Conservation (phyloP, 441 rosid genomes). For the Eutrema salsugineum region DNA sequence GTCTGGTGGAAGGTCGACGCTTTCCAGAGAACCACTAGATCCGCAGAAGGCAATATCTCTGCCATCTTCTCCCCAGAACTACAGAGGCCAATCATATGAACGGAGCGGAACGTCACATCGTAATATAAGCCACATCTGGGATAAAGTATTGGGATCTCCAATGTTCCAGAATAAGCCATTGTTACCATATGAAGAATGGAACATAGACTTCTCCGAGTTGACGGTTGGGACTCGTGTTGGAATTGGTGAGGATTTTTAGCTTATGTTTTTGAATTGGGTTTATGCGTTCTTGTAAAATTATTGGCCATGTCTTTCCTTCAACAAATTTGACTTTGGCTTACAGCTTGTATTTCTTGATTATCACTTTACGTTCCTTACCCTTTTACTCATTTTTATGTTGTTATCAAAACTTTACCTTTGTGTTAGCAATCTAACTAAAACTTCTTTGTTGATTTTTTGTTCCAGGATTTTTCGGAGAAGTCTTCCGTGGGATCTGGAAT, state of each 20-base stretch:
- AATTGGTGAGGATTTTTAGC: conserved; percentile 58
- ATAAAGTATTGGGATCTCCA: conserved; percentile 88
- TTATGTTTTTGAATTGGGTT: background rate
- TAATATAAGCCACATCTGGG: conserved; percentile 66
- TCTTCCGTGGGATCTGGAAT: conserved; percentile 95
- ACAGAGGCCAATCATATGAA: conserved; percentile 59
- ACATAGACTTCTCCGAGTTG: conserved; percentile 90
- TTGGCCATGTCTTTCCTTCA: background rate
- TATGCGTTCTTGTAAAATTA: background rate
- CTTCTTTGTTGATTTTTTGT: background rate
- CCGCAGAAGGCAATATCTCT: conserved; percentile 93
- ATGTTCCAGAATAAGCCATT: conserved; percentile 75
- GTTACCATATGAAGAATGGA: conserved; percentile 89
- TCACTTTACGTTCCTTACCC: background rate
- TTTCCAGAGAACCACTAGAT: conserved; percentile 52
- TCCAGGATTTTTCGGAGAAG: conserved; percentile 96
- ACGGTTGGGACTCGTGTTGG: conserved; percentile 98
- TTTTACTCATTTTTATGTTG: background rate
- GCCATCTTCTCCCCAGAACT: conserved; percentile 93
- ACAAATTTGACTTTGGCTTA: background rate
- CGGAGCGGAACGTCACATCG: conserved; percentile 51
- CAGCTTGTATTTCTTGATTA: background rate
- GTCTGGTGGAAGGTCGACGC: conserved; percentile 67
- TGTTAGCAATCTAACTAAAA: background rate
- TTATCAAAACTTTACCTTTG: background rate